Base-by-base conservation (phyloP, 2,329 filamentous ascomycete genomes). In the Neofusicoccum sp. region DNA sequence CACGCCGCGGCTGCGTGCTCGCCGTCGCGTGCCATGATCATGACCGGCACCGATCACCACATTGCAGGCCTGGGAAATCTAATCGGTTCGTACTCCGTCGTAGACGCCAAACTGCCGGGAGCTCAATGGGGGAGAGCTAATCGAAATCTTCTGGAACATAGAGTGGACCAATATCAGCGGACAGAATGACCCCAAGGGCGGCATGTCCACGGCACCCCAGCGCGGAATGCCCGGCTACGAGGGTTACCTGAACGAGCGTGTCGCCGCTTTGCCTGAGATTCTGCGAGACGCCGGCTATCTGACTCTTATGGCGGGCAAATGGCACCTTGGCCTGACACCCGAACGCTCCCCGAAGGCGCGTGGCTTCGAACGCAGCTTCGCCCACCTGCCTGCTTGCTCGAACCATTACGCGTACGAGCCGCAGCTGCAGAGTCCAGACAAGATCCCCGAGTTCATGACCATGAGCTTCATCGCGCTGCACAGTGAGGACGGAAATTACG, bases 1-100 rank as follows among this genome's bases (percentile, higher is more conserved):
- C 86, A 88, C 67, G 82, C 85, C 1, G 85, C 86, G 0, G 82
- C 85, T 2, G 85, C 86, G 54, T 88, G 85, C 71, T 87, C 84
- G 53, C 86, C 86, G 1, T 85, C 84, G 2, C 77, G 85, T 38
- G 83, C 85, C 16, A 88, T 88, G 86, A 80, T 88, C 65, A 83
- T 88, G 79, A 86, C 84, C 0, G 85, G 85, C 3, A 87, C 85
- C 0, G 84, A 86, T 66, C 80, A 86, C 65, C 84, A 84, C 67
- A 83, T 84, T 60, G 80, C 81, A 8, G 81, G 85, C 1, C 75
- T 87, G 2, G 85, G 84, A 1, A 84, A 61, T 24, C 49, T 61
- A 6, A 61, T 61, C 31, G 58, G 58, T 53, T 24, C 36, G 47
- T 43, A n/a, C 5, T 6, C 53, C 1, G 26, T n/a, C 20, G 20